A percentile compares a stretch with the other conserved stretches of the same genome.
Evolutionary conservation across 2,329 filamentous ascomycete species (phyloP).

Genomic region (Cucurbitaria berberidis): DNA sequence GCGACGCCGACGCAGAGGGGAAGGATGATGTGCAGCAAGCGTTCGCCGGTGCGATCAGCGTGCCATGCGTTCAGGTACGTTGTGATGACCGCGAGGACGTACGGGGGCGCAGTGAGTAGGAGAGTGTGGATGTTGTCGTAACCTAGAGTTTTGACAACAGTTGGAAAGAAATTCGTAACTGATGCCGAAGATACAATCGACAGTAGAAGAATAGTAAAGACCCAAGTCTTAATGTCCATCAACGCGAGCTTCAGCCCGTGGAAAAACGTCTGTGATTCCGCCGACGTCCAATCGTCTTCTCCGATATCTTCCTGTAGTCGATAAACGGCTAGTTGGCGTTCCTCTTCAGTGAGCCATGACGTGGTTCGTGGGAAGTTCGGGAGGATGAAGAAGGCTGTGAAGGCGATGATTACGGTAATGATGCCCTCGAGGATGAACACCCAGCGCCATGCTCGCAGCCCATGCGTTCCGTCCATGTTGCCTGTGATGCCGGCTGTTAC

Average conservation of each 20-base stretch:
- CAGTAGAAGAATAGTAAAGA: constrained; percentile 49
- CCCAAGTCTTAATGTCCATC: constrained; percentile 49
- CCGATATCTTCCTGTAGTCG: constrained; percentile 49
- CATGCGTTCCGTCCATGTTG: constrained; percentile 66
- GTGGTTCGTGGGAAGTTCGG: constrained; percentile 68
- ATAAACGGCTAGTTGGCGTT: constrained; percentile 47
- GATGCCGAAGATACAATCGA: constrained; percentile 49
- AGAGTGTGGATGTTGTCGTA: constrained; percentile 63
- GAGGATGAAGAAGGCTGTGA: constrained; percentile 64
- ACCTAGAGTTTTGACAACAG: constrained; percentile 66
- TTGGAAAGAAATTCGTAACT: constrained; percentile 63
- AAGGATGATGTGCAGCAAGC: constrained; percentile 70
- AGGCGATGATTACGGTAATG: constrained; percentile 67
- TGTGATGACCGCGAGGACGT: constrained; percentile 62
- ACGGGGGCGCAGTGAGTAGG: constrained; percentile 51
- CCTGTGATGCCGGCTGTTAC: constrained; percentile 66
- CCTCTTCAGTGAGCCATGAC: constrained; percentile 48
- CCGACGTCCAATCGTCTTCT: constrained; percentile 48
- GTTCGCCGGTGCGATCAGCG: constrained; percentile 73
- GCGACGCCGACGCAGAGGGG: constrained; percentile 67
- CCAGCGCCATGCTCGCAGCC: constrained; percentile 68
- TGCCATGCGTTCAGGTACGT: constrained; percentile 72
- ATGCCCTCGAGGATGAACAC: constrained; percentile 74
- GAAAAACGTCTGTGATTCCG: constrained; percentile 47
- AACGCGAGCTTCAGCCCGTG: constrained; percentile 50